A percentile compares a stretch with the other conserved stretches of the same genome.
These are phyloP conservation scores for Trichoderma reesei DNA, from an alignment of 495 filamentous ascomycete genomes.

Conservation along the genomic window DNA sequence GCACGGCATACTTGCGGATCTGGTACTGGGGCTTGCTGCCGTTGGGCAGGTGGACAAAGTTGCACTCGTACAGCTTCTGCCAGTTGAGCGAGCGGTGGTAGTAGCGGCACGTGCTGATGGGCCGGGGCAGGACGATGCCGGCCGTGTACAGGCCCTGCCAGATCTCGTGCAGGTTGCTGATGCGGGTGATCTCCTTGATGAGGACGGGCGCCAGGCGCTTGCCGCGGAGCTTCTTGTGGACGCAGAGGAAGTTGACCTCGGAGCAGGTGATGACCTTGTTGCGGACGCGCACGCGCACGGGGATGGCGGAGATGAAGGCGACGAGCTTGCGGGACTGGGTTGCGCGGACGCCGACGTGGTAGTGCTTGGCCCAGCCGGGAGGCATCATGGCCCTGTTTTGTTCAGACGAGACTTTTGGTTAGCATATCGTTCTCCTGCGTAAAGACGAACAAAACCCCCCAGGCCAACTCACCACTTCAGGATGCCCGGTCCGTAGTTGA, in stretches of 20 bases:
- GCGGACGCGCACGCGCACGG: conserved; percentile 70
- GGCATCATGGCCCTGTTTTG: conserved; percentile 73
- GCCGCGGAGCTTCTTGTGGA: conserved; percentile 92
- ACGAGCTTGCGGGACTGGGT: conserved; percentile 70
- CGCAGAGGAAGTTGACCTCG: conserved; percentile 95
- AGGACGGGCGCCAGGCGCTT: conserved; percentile 87
- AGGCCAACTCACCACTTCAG: conserved; percentile 61
- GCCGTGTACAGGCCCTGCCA: conserved; percentile 95
- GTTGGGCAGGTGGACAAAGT: conserved; percentile 73
- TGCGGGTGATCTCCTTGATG: conserved; percentile 93
- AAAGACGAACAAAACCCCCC: no score
- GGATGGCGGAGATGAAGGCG: conserved; percentile 90
- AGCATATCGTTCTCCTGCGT: neutral
- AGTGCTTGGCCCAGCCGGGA: conserved; percentile 89
- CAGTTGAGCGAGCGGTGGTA: conserved; percentile 89
- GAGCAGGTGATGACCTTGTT: conserved; percentile 62
- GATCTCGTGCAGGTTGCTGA: conserved; percentile 70
- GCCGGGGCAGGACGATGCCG: conserved; percentile 80
- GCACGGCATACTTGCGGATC: conserved; percentile 68
- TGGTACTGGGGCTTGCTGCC: conserved; percentile 75
- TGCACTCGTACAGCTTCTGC: conserved; percentile 88
- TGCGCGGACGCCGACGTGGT: conserved; percentile 89
- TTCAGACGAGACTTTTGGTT: conserved; percentile 21
- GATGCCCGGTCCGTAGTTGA: conserved; percentile 84
- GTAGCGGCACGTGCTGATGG: conserved; percentile 85